Percentiles rank a stretch among this genome's conserved stretches.
phyloP scores from a whole-genome alignment of 2,329 filamentous ascomycete species.

The Aspergillus sp. region DNA sequence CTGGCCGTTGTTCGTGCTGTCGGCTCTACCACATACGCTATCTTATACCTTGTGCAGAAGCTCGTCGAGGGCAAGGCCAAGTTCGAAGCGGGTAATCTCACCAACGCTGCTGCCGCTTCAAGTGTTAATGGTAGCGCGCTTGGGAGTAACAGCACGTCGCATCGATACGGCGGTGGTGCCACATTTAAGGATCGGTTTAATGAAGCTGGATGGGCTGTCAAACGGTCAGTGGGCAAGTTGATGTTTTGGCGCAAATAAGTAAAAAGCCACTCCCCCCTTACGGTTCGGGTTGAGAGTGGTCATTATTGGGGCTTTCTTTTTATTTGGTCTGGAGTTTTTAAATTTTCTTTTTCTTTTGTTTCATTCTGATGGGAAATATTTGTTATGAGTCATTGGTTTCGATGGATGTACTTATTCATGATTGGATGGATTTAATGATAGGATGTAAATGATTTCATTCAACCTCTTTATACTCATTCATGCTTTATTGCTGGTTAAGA shows the following conservation, averaged over 20 bases:
- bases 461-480: not conserved
- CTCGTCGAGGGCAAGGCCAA: conserved; percentile 82
- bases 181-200: conserved; percentile 31
- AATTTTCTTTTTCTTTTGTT: too few relatives aligned
- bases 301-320: too few relatives aligned
- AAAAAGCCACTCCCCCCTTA: too few relatives aligned
- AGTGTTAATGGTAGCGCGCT: conserved; percentile 16
- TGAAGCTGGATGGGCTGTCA: conserved; percentile 30
- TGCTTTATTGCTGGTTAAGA: too few relatives aligned
- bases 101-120: conserved; percentile 18
- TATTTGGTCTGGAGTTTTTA: too few relatives aligned
- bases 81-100: conserved; percentile 35
- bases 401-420: too few relatives aligned
- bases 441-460: not conserved
- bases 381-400: too few relatives aligned
- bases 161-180: conserved; percentile 27
- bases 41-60: conserved; percentile 79
- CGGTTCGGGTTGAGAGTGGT: too few relatives aligned
- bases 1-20: conserved; percentile 85
- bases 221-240: conserved; percentile 27
- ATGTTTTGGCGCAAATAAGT: conserved; percentile 37
- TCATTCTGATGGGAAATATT: too few relatives aligned
- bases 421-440: not conserved
- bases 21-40: conserved; percentile 72
- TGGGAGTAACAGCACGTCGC: conserved; percentile 10